These are phyloP conservation scores for Hypholoma fasciculare DNA, from an alignment of 768 basidiomycete species.

Conservation along the genomic window DNA sequence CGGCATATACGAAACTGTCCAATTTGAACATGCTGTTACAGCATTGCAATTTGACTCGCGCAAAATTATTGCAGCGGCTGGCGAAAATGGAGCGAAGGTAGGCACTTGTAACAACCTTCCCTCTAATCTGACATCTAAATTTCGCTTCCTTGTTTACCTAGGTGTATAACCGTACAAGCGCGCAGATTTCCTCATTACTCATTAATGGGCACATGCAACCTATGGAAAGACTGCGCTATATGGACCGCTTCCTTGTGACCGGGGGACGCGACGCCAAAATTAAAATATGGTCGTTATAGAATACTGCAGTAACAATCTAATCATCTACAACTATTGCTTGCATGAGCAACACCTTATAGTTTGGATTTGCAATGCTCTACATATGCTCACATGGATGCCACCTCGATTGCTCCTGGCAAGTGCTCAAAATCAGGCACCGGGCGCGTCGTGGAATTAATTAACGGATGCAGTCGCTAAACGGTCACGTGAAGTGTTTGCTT, in stretches of 20 bases:
- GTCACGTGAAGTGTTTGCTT: background rate
- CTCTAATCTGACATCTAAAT: background rate
- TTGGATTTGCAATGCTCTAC: no score
- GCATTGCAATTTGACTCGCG: conserved; percentile 92
- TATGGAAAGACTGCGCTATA: conserved; percentile 86
- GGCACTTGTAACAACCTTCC: conserved; percentile 7
- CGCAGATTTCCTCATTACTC: conserved; percentile 79
- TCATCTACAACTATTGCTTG: background rate
- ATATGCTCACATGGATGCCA: no score
- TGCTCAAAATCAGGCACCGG: no score
- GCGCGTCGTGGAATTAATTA: no score
- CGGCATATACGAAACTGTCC: conserved; percentile 82
- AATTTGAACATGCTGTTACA: conserved; percentile 90
- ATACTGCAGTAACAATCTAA: conserved; percentile 7
- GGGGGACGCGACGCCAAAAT: conserved; percentile 85
- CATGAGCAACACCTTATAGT: no score
- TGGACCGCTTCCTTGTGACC: conserved; percentile 92
- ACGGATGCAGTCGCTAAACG: background rate
- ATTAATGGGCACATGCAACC: conserved; percentile 96
- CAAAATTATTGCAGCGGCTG: conserved; percentile 89
- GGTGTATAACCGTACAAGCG: conserved; percentile 94
- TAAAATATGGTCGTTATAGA: conserved; percentile 91
- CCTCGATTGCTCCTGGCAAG: no score
- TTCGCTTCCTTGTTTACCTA: conserved; percentile 25
- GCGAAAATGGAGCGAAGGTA: conserved; percentile 93